Base-by-base conservation (phyloP, 2,329 filamentous ascomycete species). In the Sporothrix brunneoviolacea region DNA sequence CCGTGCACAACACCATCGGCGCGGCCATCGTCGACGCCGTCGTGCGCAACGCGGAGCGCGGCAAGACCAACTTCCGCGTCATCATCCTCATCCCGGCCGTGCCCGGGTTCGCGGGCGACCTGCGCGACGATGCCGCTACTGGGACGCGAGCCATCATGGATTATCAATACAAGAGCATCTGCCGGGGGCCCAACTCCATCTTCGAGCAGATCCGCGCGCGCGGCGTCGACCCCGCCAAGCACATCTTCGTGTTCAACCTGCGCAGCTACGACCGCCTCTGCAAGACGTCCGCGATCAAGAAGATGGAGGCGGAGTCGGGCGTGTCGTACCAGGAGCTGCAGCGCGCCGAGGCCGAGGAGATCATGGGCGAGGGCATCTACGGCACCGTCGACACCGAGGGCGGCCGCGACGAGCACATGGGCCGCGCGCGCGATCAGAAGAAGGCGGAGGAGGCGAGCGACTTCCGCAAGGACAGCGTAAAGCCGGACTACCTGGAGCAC, bases 81-180 rank as follows among this genome's bases (percentile, higher is more conserved):
- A 95, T 98, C 54, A 79, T 95, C 51, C 59, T 97, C 21, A 94
- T 97, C 46, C 93, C 93, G 2, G 84, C 89, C 1, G 85, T 98
- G 51, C 91, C 93, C 8, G 93, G 91, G 0, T 98, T 98, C 60
- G 91, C 91, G 0, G 91, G 91, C 40, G 91, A 97, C 62, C 74
- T 98, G 27, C 76, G 91, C 51, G 82, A 90, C 12, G 83, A 88
- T 59, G 89, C 86, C 18, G 91, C 91, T 0, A 80, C 81, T 1
- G 91, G 91, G 9, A 97, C 91, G 0, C 72, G 89, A 43, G 91
- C 91, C 10, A 98, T 97, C 61, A 97, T 98, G 89, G 91, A 97
- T 64, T 97, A 95, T 62, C 93, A 97, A 64, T 98, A 93, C 74
- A 95, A 94, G 68, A 95, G 89, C 0, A 95, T 98, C 57, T 88